A percentile compares a stretch with the other conserved stretches of the same genome.
Conservation (phyloP, 805 yeast species). For the Myxozyma kluyveri region DNA sequence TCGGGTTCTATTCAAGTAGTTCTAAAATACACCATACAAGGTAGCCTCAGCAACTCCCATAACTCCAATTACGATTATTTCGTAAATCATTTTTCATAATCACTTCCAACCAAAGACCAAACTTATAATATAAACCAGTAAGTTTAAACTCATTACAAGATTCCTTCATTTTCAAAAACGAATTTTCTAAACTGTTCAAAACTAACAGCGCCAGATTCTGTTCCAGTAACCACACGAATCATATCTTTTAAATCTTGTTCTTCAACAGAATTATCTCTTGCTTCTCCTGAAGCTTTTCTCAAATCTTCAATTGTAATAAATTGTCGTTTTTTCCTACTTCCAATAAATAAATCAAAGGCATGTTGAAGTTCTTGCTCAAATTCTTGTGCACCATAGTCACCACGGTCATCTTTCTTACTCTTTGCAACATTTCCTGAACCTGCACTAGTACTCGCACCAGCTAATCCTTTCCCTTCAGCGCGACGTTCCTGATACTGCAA, state of each 20-base stretch:
- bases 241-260: slow-evolving; percentile 37
- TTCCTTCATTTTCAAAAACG: not conserved
- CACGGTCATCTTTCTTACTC: not conserved
- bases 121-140: too few species aligned
- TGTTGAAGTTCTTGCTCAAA: slow-evolving; percentile 10
- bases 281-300: slow-evolving; percentile 29
- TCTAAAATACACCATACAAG: too few species aligned
- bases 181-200: not conserved
- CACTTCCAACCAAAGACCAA: too few species aligned
- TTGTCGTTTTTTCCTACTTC: not conserved
- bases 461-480: too few species aligned
- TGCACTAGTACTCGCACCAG: too few species aligned
- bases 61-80: too few species aligned
- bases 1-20: too few species aligned
- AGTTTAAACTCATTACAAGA: not conserved
- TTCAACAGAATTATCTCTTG: slow-evolving; percentile 33
- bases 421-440: not conserved
- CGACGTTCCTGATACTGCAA: slow-evolving; percentile 10
- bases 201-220: not conserved
- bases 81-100: too few species aligned
- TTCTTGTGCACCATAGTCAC: not conserved
- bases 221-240: slow-evolving; percentile 34
- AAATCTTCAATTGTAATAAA: slow-evolving; percentile 35
- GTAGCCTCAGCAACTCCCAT: too few species aligned
- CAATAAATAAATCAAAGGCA: slow-evolving; percentile 27